Conservation (phyloP, 352 stramenopile genomes). For the Phytopythium kandeliae region DNA sequence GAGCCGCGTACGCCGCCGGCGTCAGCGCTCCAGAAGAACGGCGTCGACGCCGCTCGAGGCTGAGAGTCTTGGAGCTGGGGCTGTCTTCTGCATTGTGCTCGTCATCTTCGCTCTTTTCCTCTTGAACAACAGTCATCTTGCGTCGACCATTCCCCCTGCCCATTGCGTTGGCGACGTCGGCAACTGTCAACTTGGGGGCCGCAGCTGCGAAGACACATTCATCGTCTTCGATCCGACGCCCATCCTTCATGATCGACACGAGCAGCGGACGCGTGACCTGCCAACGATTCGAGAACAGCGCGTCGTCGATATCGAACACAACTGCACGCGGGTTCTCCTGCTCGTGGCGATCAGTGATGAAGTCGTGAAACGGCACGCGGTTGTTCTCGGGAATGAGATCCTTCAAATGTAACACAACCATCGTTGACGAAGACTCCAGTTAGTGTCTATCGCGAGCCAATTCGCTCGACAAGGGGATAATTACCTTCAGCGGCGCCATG, state of each 20-base stretch:
- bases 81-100: not conserved
- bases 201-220: conserved; percentile 15
- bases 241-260: conserved; percentile 42
- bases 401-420: conserved; percentile 7
- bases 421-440: not conserved
- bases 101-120: conserved; percentile 13
- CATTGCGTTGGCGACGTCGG: too few relatives aligned
- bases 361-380: conserved; percentile 48
- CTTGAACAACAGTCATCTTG: conserved; percentile 17
- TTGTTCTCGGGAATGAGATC: conserved; percentile 38
- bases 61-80: not conserved
- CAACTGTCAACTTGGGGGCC: not conserved
- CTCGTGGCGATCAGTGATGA: conserved; percentile 25
- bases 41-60: not conserved
- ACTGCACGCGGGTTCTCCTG: conserved; percentile 25
- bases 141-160: conserved; percentile 9
- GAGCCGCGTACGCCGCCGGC: not conserved
- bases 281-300: conserved; percentile 33
- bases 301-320: conserved; percentile 50
- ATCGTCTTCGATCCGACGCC: conserved; percentile 27
- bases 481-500: conserved; percentile 9
- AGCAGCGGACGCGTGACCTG: conserved; percentile 39
- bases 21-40: conserved; percentile 1
- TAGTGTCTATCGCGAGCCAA: not conserved
- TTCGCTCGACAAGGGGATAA: not conserved